phyloP scores from a whole-genome alignment of 257 asterid species.

The Solanum sitiens region DNA sequence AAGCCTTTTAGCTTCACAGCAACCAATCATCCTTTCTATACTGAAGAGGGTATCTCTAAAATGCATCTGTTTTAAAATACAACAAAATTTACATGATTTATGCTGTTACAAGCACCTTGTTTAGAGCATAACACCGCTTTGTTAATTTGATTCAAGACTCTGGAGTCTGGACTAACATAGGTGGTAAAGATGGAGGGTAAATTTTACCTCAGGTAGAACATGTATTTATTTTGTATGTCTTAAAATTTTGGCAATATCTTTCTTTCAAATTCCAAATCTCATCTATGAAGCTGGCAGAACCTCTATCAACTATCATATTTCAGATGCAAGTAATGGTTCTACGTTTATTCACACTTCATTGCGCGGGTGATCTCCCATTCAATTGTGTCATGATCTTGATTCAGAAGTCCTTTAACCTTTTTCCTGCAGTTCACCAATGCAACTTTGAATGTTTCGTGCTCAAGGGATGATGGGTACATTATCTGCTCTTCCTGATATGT shows the following conservation, averaged over 20 bases:
- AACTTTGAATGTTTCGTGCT: slow-evolving; percentile 56
- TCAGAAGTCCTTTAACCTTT: slow-evolving; percentile 6
- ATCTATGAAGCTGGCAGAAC: neutral
- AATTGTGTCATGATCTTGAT: slow-evolving; percentile 11
- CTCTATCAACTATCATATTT: neutral
- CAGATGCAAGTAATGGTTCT: neutral
- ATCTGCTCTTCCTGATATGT: slow-evolving; percentile 72
- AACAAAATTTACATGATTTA: neutral
- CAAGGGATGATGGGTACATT: slow-evolving; percentile 71
- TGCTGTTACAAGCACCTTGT: neutral
- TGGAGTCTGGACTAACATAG: neutral
- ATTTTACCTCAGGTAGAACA: neutral
- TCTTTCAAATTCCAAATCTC: neutral
- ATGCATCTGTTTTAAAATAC: neutral
- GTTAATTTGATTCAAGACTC: neutral
- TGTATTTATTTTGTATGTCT: neutral
- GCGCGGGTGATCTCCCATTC: slow-evolving; percentile 86
- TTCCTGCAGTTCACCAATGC: slow-evolving; percentile 49
- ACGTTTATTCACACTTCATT: slow-evolving; percentile 18
- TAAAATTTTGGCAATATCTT: neutral
- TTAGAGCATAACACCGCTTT: neutral
- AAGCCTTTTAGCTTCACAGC: neutral
- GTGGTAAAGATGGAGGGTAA: neutral
- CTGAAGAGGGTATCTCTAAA: neutral
- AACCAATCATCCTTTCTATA: neutral